These are phyloP conservation scores for Oryza australiensis DNA, from an alignment of 176 grass and related monocot genomes.

Conservation along the genomic window DNA sequence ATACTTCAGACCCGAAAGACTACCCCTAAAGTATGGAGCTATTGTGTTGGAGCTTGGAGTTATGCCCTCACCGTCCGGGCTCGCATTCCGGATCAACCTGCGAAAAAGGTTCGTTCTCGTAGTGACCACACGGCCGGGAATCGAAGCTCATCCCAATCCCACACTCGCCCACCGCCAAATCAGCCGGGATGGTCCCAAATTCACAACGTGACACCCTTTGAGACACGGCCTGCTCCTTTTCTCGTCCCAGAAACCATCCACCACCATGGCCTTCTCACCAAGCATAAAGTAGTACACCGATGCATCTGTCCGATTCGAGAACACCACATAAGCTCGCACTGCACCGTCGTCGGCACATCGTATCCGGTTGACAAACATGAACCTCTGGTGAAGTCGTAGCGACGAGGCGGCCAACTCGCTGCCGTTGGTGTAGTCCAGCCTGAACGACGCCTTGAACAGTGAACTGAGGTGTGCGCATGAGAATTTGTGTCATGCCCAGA, in stretches of 20 bases:
- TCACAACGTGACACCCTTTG: conserved; percentile 58
- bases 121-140: conserved; percentile 66
- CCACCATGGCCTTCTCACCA: conserved; percentile 51
- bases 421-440: conserved; percentile 32
- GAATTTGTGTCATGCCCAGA: too few relatives aligned
- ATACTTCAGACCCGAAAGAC: too few relatives aligned
- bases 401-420: conserved; percentile 21
- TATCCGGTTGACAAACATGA: conserved; percentile 57
- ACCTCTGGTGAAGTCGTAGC: conserved; percentile 36
- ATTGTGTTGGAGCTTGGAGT: conserved; percentile 27
- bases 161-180: conserved; percentile 51
- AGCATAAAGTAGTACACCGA: conserved; percentile 34
- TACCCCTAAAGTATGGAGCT: too few relatives aligned
- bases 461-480: conserved; percentile 37
- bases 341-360: conserved; percentile 49
- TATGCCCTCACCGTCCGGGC: conserved; percentile 27
- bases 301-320: conserved; percentile 48
- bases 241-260: conserved; percentile 73
- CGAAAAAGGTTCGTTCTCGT: conserved; percentile 45
- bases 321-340: conserved; percentile 54
- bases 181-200: conserved; percentile 8
- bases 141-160: conserved; percentile 71
- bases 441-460: conserved; percentile 41
- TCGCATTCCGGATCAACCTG: conserved; percentile 51
- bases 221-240: conserved; percentile 55